Conservation (phyloP, 2,329 filamentous ascomycete genomes). For the Phyllosticta citrichinensis region DNA sequence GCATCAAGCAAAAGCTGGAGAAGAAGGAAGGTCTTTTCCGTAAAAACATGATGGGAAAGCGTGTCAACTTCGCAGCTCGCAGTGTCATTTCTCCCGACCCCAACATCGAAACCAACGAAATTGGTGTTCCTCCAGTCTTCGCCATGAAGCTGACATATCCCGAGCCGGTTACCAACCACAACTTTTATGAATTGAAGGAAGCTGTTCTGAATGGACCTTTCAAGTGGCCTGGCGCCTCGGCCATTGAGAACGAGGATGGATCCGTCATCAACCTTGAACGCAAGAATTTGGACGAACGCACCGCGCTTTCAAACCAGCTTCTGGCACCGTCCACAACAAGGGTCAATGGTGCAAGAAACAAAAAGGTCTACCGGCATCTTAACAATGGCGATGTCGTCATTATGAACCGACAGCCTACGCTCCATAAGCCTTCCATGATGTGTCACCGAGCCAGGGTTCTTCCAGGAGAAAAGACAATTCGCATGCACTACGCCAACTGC, state of each 20-base stretch:
- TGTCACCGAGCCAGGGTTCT: slow-evolving; percentile 87
- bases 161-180: slow-evolving; percentile 93
- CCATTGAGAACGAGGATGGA: slow-evolving; percentile 92
- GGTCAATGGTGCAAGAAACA: slow-evolving; percentile 69
- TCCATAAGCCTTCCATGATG: slow-evolving; percentile 99
- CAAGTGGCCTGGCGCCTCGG: slow-evolving; percentile 87
- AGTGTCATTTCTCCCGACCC: slow-evolving; percentile 98
- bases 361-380: slow-evolving; percentile 93
- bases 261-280: slow-evolving; percentile 79
- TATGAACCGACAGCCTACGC: slow-evolving; percentile 96
- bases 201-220: slow-evolving; percentile 91
- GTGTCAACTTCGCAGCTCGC: slow-evolving; percentile 94
- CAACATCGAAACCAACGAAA: slow-evolving; percentile 98
- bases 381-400: slow-evolving; percentile 95
- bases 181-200: slow-evolving; percentile 90
- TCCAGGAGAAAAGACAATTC: slow-evolving; percentile 90
- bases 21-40: slow-evolving; percentile 98
- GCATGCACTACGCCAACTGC: slow-evolving; percentile 99
- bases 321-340: slow-evolving; percentile 71
- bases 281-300: slow-evolving; percentile 79
- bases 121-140: slow-evolving; percentile 96
- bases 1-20: slow-evolving; percentile 95
- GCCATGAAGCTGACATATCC: slow-evolving; percentile 93
- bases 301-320: slow-evolving; percentile 84
- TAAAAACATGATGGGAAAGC: slow-evolving; percentile 99